phyloP scores from a whole-genome alignment of 345 rosid genomes.

The Dimocarpus longan region DNA sequence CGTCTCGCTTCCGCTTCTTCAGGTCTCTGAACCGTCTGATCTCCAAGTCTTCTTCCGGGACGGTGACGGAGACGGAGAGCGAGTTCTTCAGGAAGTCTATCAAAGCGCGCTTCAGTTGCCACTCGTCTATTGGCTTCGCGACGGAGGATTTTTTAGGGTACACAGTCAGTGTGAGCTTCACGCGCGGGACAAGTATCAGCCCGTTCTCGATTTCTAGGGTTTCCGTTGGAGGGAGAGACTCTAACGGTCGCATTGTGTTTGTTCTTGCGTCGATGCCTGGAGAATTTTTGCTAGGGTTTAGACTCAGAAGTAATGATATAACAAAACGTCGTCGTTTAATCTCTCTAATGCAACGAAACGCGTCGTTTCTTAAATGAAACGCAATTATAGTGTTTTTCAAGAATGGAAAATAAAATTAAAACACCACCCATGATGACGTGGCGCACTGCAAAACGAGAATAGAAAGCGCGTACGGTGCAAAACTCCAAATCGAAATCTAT shows the following conservation, averaged over 20 bases:
- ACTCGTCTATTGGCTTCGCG: constrained; percentile 77
- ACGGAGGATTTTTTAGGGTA: constrained; percentile 58
- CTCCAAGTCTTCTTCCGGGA: constrained; percentile 69
- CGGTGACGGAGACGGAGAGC: constrained; percentile 45
- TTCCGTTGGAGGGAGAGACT: constrained; percentile 60
- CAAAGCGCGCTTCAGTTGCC: constrained; percentile 83
- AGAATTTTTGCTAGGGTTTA: constrained; percentile 12
- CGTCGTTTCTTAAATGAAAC: not conserved
- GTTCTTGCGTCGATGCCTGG: not conserved
- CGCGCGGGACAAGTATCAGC: constrained; percentile 66
- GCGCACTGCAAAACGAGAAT: not conserved
- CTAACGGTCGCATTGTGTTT: constrained; percentile 55
- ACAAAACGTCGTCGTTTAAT: not conserved
- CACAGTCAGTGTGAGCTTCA: constrained; percentile 64
- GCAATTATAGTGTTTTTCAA: not conserved
- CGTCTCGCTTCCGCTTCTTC: constrained; percentile 88
- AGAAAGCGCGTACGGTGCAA: constrained; percentile 2
- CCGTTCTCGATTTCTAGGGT: constrained; percentile 68
- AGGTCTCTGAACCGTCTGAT: constrained; percentile 69
- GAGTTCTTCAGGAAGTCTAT: constrained; percentile 66
- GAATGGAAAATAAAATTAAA: not conserved
- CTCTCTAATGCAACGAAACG: not conserved
- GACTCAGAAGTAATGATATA: not conserved
- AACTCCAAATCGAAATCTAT: not conserved
- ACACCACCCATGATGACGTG: constrained; percentile 17